A percentile compares a stretch with the other conserved stretches of the same genome.
Conservation (phyloP, 2,329 filamentous ascomycete species). For the Xylariaceae sp. region DNA sequence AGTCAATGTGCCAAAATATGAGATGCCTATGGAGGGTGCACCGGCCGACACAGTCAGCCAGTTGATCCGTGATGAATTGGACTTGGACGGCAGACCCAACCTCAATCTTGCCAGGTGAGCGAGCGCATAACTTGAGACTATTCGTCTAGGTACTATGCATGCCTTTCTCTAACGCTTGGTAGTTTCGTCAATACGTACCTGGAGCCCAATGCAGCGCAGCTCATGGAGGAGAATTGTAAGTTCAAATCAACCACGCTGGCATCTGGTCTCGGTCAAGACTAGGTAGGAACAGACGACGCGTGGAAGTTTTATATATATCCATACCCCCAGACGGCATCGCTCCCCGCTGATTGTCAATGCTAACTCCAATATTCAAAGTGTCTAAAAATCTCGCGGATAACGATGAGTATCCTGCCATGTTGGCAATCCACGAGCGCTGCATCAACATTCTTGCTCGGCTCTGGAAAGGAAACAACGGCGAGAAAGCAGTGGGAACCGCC, state of each 20-base stretch:
- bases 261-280: neutral
- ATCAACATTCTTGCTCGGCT: slow-evolving; percentile 63
- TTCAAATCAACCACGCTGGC: neutral
- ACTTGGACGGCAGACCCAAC: slow-evolving; percentile 61
- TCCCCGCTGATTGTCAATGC: neutral
- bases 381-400: slow-evolving; percentile 66
- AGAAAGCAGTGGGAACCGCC: slow-evolving; percentile 62
- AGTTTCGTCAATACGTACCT: slow-evolving; percentile 68
- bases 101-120: slow-evolving; percentile 58
- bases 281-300: neutral
- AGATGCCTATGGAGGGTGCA: slow-evolving; percentile 51
- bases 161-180: slow-evolving; percentile 7
- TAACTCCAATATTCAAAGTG: slow-evolving; percentile 5
- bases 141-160: slow-evolving; percentile 4
- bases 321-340: neutral
- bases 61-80: slow-evolving; percentile 57
- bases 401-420: slow-evolving; percentile 56
- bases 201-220: slow-evolving; percentile 57
- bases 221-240: slow-evolving; percentile 62
- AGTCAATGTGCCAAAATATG: slow-evolving; percentile 54
- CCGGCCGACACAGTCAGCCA: slow-evolving; percentile 60
- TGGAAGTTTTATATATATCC: neutral
- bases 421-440: slow-evolving; percentile 59
- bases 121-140: slow-evolving; percentile 5
- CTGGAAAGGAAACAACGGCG: slow-evolving; percentile 56